A percentile compares a stretch with the other conserved stretches of the same genome.
Conservation (phyloP, 306 rosid genomes). For the Acacia acuminata region DNA sequence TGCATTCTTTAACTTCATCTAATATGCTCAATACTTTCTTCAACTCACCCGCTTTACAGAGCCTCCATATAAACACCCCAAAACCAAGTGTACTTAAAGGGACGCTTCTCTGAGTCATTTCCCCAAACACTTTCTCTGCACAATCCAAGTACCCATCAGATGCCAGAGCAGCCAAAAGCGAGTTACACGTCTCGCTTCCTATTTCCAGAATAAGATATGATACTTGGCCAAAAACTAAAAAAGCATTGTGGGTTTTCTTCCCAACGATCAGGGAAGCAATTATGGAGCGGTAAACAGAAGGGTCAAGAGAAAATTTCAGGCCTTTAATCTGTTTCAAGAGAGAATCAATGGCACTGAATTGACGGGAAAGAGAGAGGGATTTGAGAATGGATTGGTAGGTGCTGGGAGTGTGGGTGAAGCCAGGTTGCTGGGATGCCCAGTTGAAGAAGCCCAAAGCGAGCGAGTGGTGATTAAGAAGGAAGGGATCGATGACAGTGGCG, state of each 20-base stretch:
- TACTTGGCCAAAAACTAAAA: slow-evolving; percentile 45
- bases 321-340: slow-evolving; percentile 65
- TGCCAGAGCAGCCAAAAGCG: slow-evolving; percentile 68
- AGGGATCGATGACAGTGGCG: slow-evolving; percentile 79
- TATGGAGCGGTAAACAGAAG: slow-evolving; percentile 55
- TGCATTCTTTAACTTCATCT: slow-evolving; percentile 48
- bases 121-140: slow-evolving; percentile 64
- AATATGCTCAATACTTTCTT: slow-evolving; percentile 45
- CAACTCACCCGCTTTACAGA: slow-evolving; percentile 51
- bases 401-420: slow-evolving; percentile 57
- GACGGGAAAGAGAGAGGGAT: slow-evolving; percentile 57
- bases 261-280: slow-evolving; percentile 54
- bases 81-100: slow-evolving; percentile 71
- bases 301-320: slow-evolving; percentile 48
- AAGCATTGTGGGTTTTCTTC: slow-evolving; percentile 55
- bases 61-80: slow-evolving; percentile 72
- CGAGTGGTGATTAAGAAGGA: slow-evolving; percentile 72
- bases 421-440: slow-evolving; percentile 92
- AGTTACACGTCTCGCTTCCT: slow-evolving; percentile 61
- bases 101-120: slow-evolving; percentile 54
- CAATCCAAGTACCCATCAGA: slow-evolving; percentile 55
- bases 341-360: slow-evolving; percentile 49
- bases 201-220: slow-evolving; percentile 27
- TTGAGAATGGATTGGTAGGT: slow-evolving; percentile 75
- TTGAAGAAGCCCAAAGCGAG: slow-evolving; percentile 92